Base-by-base conservation (phyloP, 2,329 filamentous ascomycete genomes). In the Hypomyces rosellus region DNA sequence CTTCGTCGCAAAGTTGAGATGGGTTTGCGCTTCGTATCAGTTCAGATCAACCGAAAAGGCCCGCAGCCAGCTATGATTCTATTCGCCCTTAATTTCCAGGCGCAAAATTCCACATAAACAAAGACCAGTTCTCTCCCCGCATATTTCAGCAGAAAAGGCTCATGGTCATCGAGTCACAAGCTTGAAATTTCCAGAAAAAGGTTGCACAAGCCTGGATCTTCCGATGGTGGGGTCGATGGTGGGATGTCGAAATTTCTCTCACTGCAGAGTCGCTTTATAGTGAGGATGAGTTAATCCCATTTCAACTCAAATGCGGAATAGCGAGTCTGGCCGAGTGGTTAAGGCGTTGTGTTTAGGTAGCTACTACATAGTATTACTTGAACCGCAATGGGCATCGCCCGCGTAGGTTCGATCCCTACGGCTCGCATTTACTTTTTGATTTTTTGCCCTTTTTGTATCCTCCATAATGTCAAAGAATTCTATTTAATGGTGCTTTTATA, bases 321-420 rank as follows among this genome's bases (percentile, higher is more conserved):
- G 69, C 65, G 63, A 69, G 65, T 70, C 62, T 76, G 73, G 74
- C 73, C 73, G 74, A 76, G 74, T 76, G 74, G 74, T 76, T 76
- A 76, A 75, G 74, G 74, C 74, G 74, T 70, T 74, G 72, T 74
- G 73, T 76, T 76, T 76, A 76, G 74, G 74, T 63, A 6, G 5
- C 15, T 57, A 49, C 45, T 22, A 49, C 53, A 55, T 20, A 51
- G 37, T 54, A 55, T n/a, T 30, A 54, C 63, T 57, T 61, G 55
- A 65, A 62, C 67, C 67, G 67, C 68, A 69, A 66, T 69, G 67
- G 65, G 66, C 63, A 65, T 62, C 60, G 62, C 61, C 68, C 71
- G 71, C 73, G 72, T 65, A 71, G 70, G 74, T 76, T 76, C 74
- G 72, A 76, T 74, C 71, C 74, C 70, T 71, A 65, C 72, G 64